Percentiles rank a stretch among this genome's conserved stretches.
These are phyloP conservation scores for Cytospora mali DNA, from an alignment of 2,329 filamentous ascomycete genomes.

Conservation along the genomic window DNA sequence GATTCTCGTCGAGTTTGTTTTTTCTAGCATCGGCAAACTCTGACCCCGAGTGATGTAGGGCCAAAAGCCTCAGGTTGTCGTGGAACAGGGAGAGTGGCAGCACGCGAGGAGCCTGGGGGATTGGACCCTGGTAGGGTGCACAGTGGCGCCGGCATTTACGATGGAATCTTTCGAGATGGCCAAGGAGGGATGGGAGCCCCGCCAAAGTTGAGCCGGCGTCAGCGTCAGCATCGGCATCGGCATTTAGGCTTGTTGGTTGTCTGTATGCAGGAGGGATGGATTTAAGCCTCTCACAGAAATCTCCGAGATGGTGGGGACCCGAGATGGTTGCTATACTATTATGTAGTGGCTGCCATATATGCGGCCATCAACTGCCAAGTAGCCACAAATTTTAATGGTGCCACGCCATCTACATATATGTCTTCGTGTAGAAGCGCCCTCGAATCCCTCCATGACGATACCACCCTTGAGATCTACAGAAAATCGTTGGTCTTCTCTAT, in stretches of 20 bases:
- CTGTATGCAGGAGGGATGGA: not conserved
- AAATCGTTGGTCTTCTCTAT: too few relatives aligned
- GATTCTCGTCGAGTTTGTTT: not conserved
- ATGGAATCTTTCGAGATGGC: constrained; percentile 38
- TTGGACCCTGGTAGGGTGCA: constrained; percentile 42
- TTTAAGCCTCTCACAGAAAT: not conserved
- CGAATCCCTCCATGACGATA: too few relatives aligned
- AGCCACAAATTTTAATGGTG: not conserved
- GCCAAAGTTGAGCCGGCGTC: not conserved
- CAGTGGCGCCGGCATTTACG: constrained; percentile 34
- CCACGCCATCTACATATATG: not conserved
- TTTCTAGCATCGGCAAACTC: too few relatives aligned
- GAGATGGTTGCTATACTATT: not conserved
- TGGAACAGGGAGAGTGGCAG: constrained; percentile 49
- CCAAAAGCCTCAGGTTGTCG: constrained; percentile 47
- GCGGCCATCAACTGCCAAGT: not conserved
- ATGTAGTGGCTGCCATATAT: too few relatives aligned
- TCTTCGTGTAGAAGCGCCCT: not conserved
- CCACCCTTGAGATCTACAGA: too few relatives aligned
- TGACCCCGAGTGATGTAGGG: not conserved
- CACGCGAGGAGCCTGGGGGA: constrained; percentile 46
- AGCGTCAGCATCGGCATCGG: not conserved
- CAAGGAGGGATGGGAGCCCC: constrained; percentile 37
- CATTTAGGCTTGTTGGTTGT: not conserved
- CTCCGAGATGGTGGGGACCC: too few relatives aligned